Conservation (phyloP, 495 filamentous ascomycete species). For the Penicillium cosmopolitanum region DNA sequence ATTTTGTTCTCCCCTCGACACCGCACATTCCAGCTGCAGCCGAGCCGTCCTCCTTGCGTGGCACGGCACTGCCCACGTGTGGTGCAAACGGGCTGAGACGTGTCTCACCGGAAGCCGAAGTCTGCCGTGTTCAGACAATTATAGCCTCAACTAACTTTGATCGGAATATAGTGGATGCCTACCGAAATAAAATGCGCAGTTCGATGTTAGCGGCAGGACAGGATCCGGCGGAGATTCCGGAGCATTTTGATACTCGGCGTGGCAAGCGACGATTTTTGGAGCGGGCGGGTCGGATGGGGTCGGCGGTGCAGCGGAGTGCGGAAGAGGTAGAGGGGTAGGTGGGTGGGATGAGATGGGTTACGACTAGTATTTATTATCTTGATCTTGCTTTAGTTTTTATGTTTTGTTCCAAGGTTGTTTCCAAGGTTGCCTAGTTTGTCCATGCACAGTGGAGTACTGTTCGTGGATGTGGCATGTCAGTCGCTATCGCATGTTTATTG, state of each 20-base stretch:
- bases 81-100: constrained; percentile 4
- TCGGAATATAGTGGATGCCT: constrained; percentile 75
- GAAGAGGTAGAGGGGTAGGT: constrained; percentile 44
- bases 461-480: not conserved
- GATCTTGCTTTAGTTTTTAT: no score
- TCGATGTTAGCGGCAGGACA: constrained; percentile 76
- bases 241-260: constrained; percentile 86
- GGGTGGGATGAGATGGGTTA: no score
- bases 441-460: no score
- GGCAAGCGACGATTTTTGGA: constrained; percentile 87
- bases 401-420: no score
- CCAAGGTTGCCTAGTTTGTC: no score
- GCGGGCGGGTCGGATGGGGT: constrained; percentile 41
- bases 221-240: constrained; percentile 68
- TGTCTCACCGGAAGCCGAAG: constrained; percentile 9
- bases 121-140: not conserved
- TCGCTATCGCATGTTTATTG: not conserved
- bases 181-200: constrained; percentile 87
- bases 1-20: not conserved
- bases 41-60: constrained; percentile 6
- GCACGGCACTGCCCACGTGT: constrained; percentile 8
- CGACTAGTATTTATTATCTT: constrained; percentile 13
- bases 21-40: not conserved
- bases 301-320: constrained; percentile 39
- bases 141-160: no score